Percentiles rank a stretch among this genome's conserved stretches.
These are phyloP conservation scores for Phialemonium atrogriseum DNA, from an alignment of 2,329 filamentous ascomycete genomes.

Conservation along the genomic window DNA sequence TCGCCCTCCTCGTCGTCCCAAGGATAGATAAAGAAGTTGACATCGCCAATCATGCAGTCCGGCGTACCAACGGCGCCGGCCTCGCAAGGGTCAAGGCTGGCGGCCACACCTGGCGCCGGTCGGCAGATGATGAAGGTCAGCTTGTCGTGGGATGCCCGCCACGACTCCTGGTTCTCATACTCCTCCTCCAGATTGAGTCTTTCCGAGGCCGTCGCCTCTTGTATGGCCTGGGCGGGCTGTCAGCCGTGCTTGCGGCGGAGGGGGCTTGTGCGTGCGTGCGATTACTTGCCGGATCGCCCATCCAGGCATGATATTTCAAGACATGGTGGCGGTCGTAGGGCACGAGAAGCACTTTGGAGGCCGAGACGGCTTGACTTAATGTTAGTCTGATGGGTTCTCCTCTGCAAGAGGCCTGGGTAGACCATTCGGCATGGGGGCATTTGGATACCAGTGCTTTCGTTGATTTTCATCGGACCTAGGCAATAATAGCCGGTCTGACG, in stretches of 20 bases:
- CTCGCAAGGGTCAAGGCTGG: slow-evolving; percentile 2
- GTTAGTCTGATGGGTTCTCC: too few relatives aligned
- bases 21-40: slow-evolving; percentile 70
- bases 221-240: slow-evolving; percentile 51
- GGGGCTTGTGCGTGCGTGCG: not conserved
- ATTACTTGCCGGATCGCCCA: slow-evolving; percentile 62
- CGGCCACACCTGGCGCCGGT: slow-evolving; percentile 20
- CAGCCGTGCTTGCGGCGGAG: not conserved
- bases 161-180: slow-evolving; percentile 83
- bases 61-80: slow-evolving; percentile 44
- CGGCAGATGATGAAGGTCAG: slow-evolving; percentile 82
- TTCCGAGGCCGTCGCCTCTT: slow-evolving; percentile 79
- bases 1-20: slow-evolving; percentile 43
- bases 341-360: slow-evolving; percentile 69
- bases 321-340: slow-evolving; percentile 82
- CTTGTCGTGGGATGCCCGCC: slow-evolving; percentile 77
- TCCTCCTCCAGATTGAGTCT: slow-evolving; percentile 73
- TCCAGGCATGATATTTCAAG: slow-evolving; percentile 78
- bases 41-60: slow-evolving; percentile 59
- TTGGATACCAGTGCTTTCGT: too few relatives aligned
- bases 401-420: too few relatives aligned
- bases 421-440: too few relatives aligned
- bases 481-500: too few relatives aligned
- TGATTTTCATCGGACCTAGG: too few relatives aligned
- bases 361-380: too few relatives aligned